A percentile compares a stretch with the other conserved stretches of the same genome.
Conservation (phyloP, 139 green algal species). For the Pleodorina starrii region DNA sequence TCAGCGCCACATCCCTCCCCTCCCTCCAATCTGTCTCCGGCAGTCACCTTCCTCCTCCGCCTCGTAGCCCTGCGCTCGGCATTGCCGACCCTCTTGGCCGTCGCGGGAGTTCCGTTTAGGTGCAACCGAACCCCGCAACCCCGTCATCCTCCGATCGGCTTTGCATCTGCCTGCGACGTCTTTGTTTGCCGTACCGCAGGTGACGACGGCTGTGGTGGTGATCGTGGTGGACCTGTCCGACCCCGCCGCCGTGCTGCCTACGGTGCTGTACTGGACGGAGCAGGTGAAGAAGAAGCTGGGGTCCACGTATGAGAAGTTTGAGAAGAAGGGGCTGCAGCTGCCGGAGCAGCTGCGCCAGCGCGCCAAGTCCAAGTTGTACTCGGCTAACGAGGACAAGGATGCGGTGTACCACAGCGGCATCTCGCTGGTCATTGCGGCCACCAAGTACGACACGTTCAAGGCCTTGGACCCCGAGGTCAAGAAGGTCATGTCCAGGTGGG, state of each 20-base stretch:
- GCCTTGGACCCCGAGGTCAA: conserved; percentile 70
- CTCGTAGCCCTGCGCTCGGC: too few species aligned
- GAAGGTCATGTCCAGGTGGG: conserved; percentile 62
- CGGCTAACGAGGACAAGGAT: conserved; percentile 68
- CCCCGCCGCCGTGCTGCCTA: conserved; percentile 63
- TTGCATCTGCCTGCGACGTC: too few species aligned
- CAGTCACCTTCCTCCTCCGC: too few species aligned
- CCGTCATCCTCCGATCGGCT: too few species aligned
- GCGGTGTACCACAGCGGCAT: conserved; percentile 72
- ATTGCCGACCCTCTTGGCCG: too few species aligned
- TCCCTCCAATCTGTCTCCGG: too few species aligned
- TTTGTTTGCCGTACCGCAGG: too few species aligned
- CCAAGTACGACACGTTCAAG: conserved; percentile 79
- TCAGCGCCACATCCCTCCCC: too few species aligned
- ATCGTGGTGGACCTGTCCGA: conserved; percentile 80
- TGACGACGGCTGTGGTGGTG: conserved; percentile 76
- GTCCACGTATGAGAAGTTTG: conserved; percentile 74
- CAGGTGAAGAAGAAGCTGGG: conserved; percentile 66
- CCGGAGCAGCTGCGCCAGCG: conserved; percentile 79
- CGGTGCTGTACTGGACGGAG: conserved; percentile 67
- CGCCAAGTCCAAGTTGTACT: conserved; percentile 62
- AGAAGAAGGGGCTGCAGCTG: conserved; percentile 75
- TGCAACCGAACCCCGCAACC: too few species aligned
- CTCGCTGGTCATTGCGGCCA: conserved; percentile 73
- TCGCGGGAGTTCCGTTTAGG: too few species aligned